Evolutionary conservation across 192 early-diverging fungal species (phyloP).

Genomic region (Podila verticillata): DNA sequence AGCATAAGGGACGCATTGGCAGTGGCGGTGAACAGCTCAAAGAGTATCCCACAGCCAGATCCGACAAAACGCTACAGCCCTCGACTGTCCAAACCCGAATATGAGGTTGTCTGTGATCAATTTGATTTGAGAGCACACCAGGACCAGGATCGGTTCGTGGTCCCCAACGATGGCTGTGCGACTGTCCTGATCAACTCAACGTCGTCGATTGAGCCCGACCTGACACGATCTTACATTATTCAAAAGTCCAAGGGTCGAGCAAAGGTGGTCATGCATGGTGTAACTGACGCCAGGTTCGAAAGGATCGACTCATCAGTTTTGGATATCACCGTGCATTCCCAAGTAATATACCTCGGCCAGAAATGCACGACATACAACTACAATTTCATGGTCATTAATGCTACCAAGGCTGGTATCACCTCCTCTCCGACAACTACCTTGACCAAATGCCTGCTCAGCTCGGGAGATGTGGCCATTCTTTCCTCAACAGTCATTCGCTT

Average conservation of each 20-base stretch:
- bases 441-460: background rate
- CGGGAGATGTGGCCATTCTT: background rate
- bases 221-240: constrained; percentile 1
- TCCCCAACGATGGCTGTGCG: constrained; percentile 6
- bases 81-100: background rate
- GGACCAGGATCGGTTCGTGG: background rate
- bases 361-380: background rate
- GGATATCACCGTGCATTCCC: background rate
- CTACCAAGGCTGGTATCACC: background rate
- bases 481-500: background rate
- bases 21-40: background rate
- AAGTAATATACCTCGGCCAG: background rate
- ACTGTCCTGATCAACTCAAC: constrained; percentile 2
- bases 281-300: too few species aligned
- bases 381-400: background rate
- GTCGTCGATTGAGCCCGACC: background rate
- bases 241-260: constrained; percentile 7
- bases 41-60: background rate
- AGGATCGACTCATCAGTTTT: background rate
- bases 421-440: constrained; percentile 1
- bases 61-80: background rate
- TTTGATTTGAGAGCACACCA: too few species aligned
- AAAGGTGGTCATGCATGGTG: background rate
- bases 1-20: background rate
- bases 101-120: too few species aligned